Evolutionary conservation across 2,329 filamentous ascomycete species (phyloP), one percentile per base, ranked within the genome.

Genomic region (Microcyclosporella mali): DNA sequence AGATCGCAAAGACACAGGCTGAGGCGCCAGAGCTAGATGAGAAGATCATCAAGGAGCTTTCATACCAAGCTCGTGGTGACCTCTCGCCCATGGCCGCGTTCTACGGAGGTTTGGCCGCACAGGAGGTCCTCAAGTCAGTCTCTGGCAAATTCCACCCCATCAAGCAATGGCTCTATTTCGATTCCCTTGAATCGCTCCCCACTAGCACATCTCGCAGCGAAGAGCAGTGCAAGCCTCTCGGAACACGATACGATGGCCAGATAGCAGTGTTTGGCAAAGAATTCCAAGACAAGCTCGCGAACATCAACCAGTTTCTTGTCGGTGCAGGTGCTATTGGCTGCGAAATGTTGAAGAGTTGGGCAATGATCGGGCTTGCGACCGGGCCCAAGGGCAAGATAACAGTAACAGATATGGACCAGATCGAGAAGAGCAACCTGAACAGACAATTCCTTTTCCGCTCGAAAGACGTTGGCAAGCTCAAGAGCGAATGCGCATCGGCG

Each of bases 331-430:
- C 94, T 51, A 98, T 98, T 64, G 92, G 92, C 34, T 98, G 92
- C 61, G 92, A 98, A 64, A 98, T 97, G 85, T 72, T 98, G 55
- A 98, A 98, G 79, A 97, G 97, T 67, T 98, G 92, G 89, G 90
- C 94, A 28, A 94, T 98, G 89, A 94, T 97, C 65, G 92, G 92
- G 54, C 74, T 98, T 21, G 90, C 84, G 33, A 86, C 85, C 34
- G 92, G 92, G 3, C 86, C 88, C 2, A 78, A 88, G 37, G 92
- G 92, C 58, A 84, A 85, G 66, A 94, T 98, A 59, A 87, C 73
- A 45, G 85, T 98, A 37, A 97, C 94, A 11, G 92, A 98, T 64
- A 97, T 95, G 81, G 92, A 98, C 62, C 89, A 89, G 41, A 98
- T 98, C 56, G 92, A 98, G 70, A 95, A 90, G 78, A 97, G 90